phyloP scores from a whole-genome alignment of 2,329 filamentous ascomycete genomes.

The Epichloe sibirici region DNA sequence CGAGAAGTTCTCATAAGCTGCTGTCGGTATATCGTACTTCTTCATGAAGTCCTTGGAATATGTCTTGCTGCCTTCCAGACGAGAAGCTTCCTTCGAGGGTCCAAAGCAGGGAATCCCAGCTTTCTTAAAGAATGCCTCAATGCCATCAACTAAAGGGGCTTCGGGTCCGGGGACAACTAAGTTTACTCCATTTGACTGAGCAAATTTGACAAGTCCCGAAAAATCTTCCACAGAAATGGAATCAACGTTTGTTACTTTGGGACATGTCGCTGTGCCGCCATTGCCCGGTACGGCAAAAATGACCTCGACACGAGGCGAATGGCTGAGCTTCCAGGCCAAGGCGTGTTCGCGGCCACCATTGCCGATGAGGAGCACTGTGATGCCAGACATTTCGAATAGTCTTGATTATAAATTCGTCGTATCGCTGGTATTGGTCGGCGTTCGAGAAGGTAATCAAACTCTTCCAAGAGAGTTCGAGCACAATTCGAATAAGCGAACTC shows the following conservation, averaged over 20 bases:
- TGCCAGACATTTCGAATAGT: slow-evolving; percentile 19
- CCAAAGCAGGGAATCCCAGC: slow-evolving; percentile 75
- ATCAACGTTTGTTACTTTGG: slow-evolving; percentile 62
- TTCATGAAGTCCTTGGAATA: slow-evolving; percentile 99
- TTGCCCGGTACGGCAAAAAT: slow-evolving; percentile 70
- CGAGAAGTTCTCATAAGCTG: slow-evolving; percentile 79
- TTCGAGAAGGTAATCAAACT: background rate
- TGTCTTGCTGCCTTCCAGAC: slow-evolving; percentile 92
- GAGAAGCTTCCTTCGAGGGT: slow-evolving; percentile 70
- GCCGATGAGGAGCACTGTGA: slow-evolving; percentile 75
- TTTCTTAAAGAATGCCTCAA: slow-evolving; percentile 67
- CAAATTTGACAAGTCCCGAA: slow-evolving; percentile 60
- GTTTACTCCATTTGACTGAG: slow-evolving; percentile 60
- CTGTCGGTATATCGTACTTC: slow-evolving; percentile 78
- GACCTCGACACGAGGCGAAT: slow-evolving; percentile 65
- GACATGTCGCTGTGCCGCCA: slow-evolving; percentile 63
- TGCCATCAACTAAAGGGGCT: slow-evolving; percentile 82
- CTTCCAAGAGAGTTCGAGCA: background rate
- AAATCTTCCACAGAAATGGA: slow-evolving; percentile 66
- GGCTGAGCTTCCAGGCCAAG: slow-evolving; percentile 83
- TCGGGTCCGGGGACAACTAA: slow-evolving; percentile 86
- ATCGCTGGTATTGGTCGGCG: background rate
- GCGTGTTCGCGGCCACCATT: slow-evolving; percentile 93
- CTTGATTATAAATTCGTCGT: background rate
- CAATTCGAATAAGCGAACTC: background rate